Base-by-base conservation (phyloP, 1,139 yeast species). In the Taphrina sp. region DNA sequence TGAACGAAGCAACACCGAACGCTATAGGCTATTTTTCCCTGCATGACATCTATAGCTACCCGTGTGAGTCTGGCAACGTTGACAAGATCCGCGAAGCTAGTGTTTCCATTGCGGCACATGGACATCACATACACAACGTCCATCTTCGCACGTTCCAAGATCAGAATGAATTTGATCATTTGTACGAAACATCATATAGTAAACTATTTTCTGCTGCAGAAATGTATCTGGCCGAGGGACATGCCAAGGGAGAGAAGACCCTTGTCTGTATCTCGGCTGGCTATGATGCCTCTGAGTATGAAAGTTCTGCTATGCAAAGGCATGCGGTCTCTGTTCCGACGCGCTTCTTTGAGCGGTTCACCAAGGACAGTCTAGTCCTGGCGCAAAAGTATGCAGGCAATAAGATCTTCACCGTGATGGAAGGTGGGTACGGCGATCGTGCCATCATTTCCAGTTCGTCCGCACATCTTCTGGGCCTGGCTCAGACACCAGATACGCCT, bases 371-470 rank as follows among this genome's bases (percentile, higher is more conserved):
- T 1, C 80, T 82, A 12, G 77, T 76, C 59, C 71, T 87, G 46
- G 86, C 94, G 8, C 70, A 74, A 45, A 74, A 79, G 57, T 85
- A 79, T 63, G 72, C 83, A 14, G 70, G 75, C 20, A 86, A 90
- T 8, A 81, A 81, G 62, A 73, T 86, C 0, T 64, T 86, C 0
- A 85, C 95, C 2, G 70, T 87, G 39, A 71, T 87, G 61, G 95
- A 87, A 69, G 95, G 95, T 17, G 95, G 95, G 0, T 87, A 87
- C 66, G 83, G 94, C 1, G 92, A 87, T 64, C 86, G 86, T 1
- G 95, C 95, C 0, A 73, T 87, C 28, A 70, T 84, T 1, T 84
- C 95, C 0, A 95, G 95, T 8, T 80, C 85, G 0, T 85, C 85
- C 66, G 80, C 95, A 69, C 59, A 80, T 83, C 35, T 95, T 94